Evolutionary conservation across 768 basidiomycete genomes (phyloP), one percentile per base, ranked within the genome.

Genomic region (Scleroderma citrinum): DNA sequence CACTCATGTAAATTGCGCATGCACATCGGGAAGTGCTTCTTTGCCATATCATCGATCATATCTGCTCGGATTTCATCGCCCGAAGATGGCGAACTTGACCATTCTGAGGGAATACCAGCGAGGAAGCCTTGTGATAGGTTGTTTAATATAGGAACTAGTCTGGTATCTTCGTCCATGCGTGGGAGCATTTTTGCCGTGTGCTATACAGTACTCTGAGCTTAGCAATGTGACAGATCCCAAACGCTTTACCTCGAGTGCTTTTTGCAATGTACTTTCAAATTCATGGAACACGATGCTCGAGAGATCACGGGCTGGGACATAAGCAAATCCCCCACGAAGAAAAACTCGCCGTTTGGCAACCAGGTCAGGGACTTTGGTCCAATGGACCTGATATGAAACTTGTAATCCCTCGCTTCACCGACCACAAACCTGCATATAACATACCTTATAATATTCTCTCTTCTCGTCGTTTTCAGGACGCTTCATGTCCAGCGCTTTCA

Each of bases 51-150:
- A 59, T 96, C 89, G 2, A 99, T 75, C 93, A 95, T 94, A 46
- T 96, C 95, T 1, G 94, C 94, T 50, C 81, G 93, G 56, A 98
- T 82, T 39, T 78, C 78, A 26, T 84, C 81, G 0, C 77, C 77
- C 26, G 71, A 73, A 11, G 76, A 72, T 12, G 78, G 71, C 19
- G 76, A 71, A 42, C 72, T 76, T 47, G 71, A 68, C 83, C 90
- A 92, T 61, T 92, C 88, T 2, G 89, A 87, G 2, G 89, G 78
- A 34, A 95, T 80, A 21, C 96, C 96, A 1, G 90, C 86, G 19
- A 92, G 72, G 78, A 98, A 97, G 43, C 93, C 94, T 65, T 90
- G 83, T 3, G 93, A 94, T 12, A 99, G 77, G 65, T 96, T 92
- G 52, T 86, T 79, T 13, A 99, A 79, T 47, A 99, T 80, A 17